Conservation (phyloP, 2,329 filamentous ascomycete species). For the Aureobasidium lini region DNA sequence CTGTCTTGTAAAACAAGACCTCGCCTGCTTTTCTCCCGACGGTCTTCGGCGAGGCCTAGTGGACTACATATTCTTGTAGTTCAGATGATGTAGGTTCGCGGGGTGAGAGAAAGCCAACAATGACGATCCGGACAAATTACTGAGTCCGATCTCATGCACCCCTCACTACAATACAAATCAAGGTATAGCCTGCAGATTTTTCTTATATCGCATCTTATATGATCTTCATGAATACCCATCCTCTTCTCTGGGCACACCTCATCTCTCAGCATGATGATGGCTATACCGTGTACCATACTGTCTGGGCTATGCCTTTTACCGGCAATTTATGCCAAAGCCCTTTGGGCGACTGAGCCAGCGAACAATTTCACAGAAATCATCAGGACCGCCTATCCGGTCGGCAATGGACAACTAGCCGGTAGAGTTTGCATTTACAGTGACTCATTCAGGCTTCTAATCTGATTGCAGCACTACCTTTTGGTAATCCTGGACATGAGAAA, state of each 20-base stretch:
- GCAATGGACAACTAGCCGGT: conserved; percentile 44
- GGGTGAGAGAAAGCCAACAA: neutral
- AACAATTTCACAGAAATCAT: conserved; percentile 13
- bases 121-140: conserved; percentile 16
- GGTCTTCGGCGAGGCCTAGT: neutral
- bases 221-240: neutral
- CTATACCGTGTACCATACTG: neutral
- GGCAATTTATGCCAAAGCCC: neutral
- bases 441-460: neutral
- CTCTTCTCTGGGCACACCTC: neutral
- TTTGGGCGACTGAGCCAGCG: conserved; percentile 14
- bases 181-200: neutral
- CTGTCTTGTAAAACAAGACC: neutral
- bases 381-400: conserved; percentile 34
- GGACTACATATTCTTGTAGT: neutral
- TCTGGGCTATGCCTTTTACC: neutral
- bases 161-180: neutral
- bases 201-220: neutral
- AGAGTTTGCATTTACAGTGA: neutral
- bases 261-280: neutral
- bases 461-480: conserved; percentile 36
- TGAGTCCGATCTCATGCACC: neutral
- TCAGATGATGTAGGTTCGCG: neutral
- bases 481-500: conserved; percentile 35
- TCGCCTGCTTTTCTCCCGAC: neutral